Evolutionary conservation across 139 green algal genomes (phyloP), one percentile per base, ranked within the genome.

Genomic region (Deuterostichococcus epilithicus): DNA sequence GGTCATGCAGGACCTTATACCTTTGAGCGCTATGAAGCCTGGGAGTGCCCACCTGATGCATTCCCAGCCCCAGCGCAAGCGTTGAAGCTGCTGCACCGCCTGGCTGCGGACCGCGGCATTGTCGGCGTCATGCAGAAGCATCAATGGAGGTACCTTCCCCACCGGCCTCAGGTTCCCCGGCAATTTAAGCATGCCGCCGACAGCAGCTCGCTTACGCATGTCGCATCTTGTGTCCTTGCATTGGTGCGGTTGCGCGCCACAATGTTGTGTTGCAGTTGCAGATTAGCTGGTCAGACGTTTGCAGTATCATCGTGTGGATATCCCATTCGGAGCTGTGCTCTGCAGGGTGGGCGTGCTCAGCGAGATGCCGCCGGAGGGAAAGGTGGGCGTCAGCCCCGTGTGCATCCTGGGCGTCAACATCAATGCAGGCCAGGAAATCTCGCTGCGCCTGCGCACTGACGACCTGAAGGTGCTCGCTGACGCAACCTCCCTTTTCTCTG

Each of bases 321-420:
- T n/a, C n/a, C n/a, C n/a, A n/a, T n/a, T n/a, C n/a, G n/a, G n/a
- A n/a, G n/a, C 42, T 63, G 52, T 63, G 10, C 52, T 30, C 18
- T 92, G 86, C 79, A 73, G 59, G 0, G 91, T 97, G 15, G 88
- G 87, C 4, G 38, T 86, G 72, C 84, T 97, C 44, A 89, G 72
- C 32, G 93, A 97, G 77, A 97, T 97, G 92, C 93, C 91, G 0
- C 92, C 93, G 0, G 88, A 92, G 76, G 84, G 90, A 23, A 84
- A 83, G 67, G 91, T 95, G 39, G 91, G 91, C 2, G 72, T 96
- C 15, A 86, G 74, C 58, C 77, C 84, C 5, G 76, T 93, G 39
- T 96, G 92, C 78, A 73, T 96, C 4, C 80, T 96, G 36, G 91
- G 91, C 0, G 84, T 89, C 76, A 96, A 96, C 81, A 76, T 90